These are phyloP conservation scores for Jackrogersella minutella DNA, from an alignment of 495 filamentous ascomycete species.

Conservation along the genomic window DNA sequence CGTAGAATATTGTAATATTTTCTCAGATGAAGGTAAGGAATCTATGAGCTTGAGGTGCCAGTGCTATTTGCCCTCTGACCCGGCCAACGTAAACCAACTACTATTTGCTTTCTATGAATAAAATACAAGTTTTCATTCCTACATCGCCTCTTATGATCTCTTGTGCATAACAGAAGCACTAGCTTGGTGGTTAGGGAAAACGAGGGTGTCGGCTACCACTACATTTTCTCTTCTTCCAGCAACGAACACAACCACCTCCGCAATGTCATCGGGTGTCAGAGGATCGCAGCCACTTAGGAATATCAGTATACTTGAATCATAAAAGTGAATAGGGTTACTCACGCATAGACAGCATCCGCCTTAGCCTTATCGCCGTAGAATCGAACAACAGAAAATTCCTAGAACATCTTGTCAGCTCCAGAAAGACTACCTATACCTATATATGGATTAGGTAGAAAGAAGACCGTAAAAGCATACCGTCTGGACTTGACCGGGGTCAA, in stretches of 20 bases:
- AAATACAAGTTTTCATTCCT: constrained; percentile 1
- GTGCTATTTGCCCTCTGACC: neutral
- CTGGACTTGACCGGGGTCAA: constrained; percentile 97
- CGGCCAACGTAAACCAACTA: no score
- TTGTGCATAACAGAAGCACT: constrained; percentile 49
- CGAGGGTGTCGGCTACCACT: constrained; percentile 87
- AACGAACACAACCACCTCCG: constrained; percentile 91
- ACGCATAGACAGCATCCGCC: constrained; percentile 96
- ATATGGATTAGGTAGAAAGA: neutral
- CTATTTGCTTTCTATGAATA: constrained; percentile 11
- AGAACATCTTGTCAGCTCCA: constrained; percentile 30
- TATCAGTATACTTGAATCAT: constrained; percentile 28
- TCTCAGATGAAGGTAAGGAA: neutral
- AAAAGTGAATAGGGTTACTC: constrained; percentile 48
- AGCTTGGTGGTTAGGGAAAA: constrained; percentile 83
- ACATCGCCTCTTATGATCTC: constrained; percentile 29
- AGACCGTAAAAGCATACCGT: constrained; percentile 63
- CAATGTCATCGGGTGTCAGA: constrained; percentile 94
- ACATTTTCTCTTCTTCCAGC: constrained; percentile 93
- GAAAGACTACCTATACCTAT: neutral
- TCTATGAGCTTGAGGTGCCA: neutral
- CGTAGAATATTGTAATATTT: neutral
- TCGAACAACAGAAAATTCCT: constrained; percentile 94
- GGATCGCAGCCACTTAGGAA: constrained; percentile 80
- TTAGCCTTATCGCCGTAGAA: constrained; percentile 93